phyloP scores from a whole-genome alignment of 805 yeast genomes.

The Sungouiozyma ichnusensis region DNA sequence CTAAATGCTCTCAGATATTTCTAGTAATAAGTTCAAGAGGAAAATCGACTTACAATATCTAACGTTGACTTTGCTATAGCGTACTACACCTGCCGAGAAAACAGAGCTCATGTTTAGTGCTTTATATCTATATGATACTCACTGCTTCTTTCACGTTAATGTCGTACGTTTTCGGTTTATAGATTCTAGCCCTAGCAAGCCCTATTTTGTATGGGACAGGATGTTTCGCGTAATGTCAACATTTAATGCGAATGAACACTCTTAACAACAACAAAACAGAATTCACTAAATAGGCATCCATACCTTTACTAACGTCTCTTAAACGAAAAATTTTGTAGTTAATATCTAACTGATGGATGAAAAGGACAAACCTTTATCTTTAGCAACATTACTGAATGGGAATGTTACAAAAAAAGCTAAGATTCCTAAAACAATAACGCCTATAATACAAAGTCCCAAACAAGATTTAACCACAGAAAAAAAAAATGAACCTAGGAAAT shows the following conservation, averaged over 20 bases:
- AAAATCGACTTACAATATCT: too few species aligned
- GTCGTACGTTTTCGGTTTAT: neutral
- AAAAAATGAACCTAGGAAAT: neutral
- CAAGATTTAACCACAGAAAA: neutral
- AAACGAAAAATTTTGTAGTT: neutral
- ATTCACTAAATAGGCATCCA: too few species aligned
- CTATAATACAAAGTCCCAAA: neutral
- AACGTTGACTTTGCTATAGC: too few species aligned
- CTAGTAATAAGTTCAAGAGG: too few species aligned
- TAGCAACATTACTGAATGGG: slow-evolving; percentile 16
- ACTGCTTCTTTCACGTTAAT: too few species aligned
- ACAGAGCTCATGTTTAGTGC: too few species aligned
- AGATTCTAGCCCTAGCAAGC: neutral
- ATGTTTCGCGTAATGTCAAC: neutral
- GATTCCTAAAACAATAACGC: neutral
- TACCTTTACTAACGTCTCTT: too few species aligned
- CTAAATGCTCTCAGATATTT: too few species aligned
- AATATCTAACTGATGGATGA: neutral
- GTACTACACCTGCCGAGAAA: too few species aligned
- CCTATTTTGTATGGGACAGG: neutral
- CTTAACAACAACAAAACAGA: too few species aligned
- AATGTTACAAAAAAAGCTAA: slow-evolving; percentile 7
- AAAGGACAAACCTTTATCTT: slow-evolving; percentile 7
- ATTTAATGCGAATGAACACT: neutral
- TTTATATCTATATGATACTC: too few species aligned